Percentiles rank a stretch among this genome's conserved stretches.
Evolutionary conservation across 208 protist species (phyloP).

Genomic region (Trypanosoma caninum): DNA sequence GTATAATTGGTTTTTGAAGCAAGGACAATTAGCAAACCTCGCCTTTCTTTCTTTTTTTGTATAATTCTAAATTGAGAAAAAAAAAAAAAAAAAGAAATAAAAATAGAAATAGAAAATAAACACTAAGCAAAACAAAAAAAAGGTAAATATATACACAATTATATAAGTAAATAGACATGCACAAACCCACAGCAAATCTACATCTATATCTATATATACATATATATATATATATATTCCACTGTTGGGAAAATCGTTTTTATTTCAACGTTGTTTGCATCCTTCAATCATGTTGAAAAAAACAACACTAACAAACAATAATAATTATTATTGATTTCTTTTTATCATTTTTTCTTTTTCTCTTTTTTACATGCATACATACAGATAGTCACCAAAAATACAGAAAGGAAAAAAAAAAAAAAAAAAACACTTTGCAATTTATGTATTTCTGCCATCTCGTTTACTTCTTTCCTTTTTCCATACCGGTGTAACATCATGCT

Average conservation of each 20-base stretch:
- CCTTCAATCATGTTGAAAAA: not conserved
- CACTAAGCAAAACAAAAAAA: not conserved
- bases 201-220: constrained; percentile 1
- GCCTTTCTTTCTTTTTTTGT: not conserved
- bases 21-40: too few species aligned
- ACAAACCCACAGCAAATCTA: too few species aligned
- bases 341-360: not conserved
- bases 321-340: not conserved
- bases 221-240: too few species aligned
- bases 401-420: constrained; percentile 4
- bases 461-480: not conserved
- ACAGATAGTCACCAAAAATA: not conserved
- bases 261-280: not conserved
- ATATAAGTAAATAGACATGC: too few species aligned
- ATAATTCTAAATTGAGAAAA: not conserved
- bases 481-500: not conserved
- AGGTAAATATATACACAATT: not conserved
- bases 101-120: not conserved
- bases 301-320: not conserved
- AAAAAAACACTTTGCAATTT: not conserved
- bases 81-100: not conserved
- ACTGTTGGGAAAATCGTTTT: too few species aligned
- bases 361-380: not conserved
- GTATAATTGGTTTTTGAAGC: too few species aligned
- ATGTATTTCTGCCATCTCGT: not conserved